Evolutionary conservation across 495 filamentous ascomycete genomes (phyloP).

Genomic region (Tuber borchii): DNA sequence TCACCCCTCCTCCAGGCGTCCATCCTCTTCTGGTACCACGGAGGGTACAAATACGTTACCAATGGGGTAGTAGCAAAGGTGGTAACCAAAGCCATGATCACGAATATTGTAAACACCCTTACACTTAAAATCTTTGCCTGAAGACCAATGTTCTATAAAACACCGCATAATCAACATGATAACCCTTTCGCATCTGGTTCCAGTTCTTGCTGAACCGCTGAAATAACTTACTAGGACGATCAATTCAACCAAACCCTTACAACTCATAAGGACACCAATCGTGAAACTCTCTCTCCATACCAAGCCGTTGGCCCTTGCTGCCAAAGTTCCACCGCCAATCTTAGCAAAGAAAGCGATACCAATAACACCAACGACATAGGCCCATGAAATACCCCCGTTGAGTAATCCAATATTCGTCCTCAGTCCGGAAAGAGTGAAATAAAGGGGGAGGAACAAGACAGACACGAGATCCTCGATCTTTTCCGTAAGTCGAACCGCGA

Average conservation of each 20-base stretch:
- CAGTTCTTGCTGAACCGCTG: not conserved
- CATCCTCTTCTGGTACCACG: constrained; percentile 84
- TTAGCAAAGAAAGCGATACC: constrained; percentile 79
- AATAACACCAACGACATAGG: constrained; percentile 80
- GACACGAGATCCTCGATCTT: constrained; percentile 92
- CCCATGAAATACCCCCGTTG: constrained; percentile 79
- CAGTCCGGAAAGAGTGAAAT: constrained; percentile 89
- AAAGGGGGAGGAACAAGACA: constrained; percentile 84
- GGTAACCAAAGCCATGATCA: constrained; percentile 93
- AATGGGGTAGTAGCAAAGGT: constrained; percentile 88
- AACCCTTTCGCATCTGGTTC: not conserved
- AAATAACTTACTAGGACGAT: constrained; percentile 72
- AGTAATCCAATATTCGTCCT: constrained; percentile 84
- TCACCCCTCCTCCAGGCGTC: constrained; percentile 86
- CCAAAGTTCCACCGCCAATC: constrained; percentile 74
- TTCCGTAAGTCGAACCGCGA: constrained; percentile 88
- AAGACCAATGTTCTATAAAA: constrained; percentile 75
- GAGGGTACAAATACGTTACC: constrained; percentile 70
- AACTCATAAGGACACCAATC: constrained; percentile 93
- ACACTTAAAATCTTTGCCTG: constrained; percentile 83
- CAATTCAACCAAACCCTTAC: constrained; percentile 90
- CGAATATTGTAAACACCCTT: constrained; percentile 93
- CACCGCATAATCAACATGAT: not conserved
- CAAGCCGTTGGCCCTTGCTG: constrained; percentile 68
- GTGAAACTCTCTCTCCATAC: constrained; percentile 90